These are phyloP conservation scores for Vitis riparia DNA, from an alignment of 164 flowering plant species.

Conservation along the genomic window DNA sequence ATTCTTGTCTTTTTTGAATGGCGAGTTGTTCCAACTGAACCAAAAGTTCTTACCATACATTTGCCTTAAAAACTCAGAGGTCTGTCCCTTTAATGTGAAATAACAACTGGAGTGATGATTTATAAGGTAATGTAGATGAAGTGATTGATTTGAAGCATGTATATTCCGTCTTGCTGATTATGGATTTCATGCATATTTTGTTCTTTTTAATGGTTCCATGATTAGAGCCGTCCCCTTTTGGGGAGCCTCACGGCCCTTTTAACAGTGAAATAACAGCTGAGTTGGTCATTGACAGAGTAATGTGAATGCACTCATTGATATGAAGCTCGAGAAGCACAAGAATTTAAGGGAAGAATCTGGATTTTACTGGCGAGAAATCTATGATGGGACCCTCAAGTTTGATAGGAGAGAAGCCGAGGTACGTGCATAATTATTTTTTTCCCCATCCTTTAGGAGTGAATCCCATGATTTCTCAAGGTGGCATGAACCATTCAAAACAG, in stretches of 20 bases:
- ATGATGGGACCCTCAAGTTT: slow-evolving; percentile 83
- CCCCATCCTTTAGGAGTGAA: background rate
- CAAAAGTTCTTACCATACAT: no score
- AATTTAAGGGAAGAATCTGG: slow-evolving; percentile 80
- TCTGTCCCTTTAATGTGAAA: no score
- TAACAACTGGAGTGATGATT: no score
- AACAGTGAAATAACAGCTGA: slow-evolving; percentile 1
- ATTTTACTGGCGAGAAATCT: slow-evolving; percentile 80
- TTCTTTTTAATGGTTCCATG: background rate
- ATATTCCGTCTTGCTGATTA: background rate
- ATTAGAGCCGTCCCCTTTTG: background rate
- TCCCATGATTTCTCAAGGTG: background rate
- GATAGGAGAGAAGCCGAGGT: slow-evolving; percentile 90
- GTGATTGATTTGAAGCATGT: no score
- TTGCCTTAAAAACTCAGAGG: no score
- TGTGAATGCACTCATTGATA: slow-evolving; percentile 81
- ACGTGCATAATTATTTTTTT: slow-evolving; percentile 9
- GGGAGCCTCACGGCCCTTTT: background rate
- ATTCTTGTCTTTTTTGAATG: no score
- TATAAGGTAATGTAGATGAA: no score
- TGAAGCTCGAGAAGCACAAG: slow-evolving; percentile 97
- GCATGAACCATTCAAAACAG: no score
- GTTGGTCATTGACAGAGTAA: slow-evolving; percentile 52
- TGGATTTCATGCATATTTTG: background rate
- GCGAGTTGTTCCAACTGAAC: no score